Base-by-base conservation (phyloP, 2,329 filamentous ascomycete genomes). In the Stromatinia cepivora region DNA sequence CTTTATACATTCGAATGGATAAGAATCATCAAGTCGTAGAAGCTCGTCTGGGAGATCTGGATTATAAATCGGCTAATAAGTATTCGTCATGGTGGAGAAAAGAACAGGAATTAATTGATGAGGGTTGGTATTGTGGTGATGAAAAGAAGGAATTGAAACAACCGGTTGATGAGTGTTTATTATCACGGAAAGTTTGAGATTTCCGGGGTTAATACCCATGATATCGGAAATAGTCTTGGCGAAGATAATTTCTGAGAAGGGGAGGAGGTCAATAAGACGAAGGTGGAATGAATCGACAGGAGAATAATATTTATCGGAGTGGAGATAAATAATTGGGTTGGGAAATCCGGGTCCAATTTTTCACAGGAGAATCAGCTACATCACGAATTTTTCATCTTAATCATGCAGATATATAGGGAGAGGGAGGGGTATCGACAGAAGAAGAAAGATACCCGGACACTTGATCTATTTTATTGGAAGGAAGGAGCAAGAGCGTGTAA, bases 21-120 rank as follows among this genome's bases (percentile, higher is more conserved):
- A 71, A 58, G 17, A 67, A 70, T 10, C 15, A 79, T 56, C 74
- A 72, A 10, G 72, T 74, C 9, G 67, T 88, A 9, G 83, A 86
- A 68, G 83, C 87, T 56, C 87, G 90, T 67, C 83, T 95, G 13
- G 91, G 90, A 1, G 92, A 95, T 76, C 84, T 94, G 56, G 92
- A 95, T 79, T 85, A 91, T 75, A 95, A 95, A 81, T 89, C 89
- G 69, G 84, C 86, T 11, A 80, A 81, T 0, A 94, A 94, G 78
- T 82, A 88, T 69, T 82, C 82, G 57, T 90, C 91, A 76, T 95
- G 92, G 92, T 83, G 83, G 70, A 80, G 81, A 22, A 84, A 86
- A 57, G 92, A 95, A 79, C 79, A 80, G 65, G 81, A 84, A 34
- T 81, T 94, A 69, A 86, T 91, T 61, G 80, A 86, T 1, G 87